Base-by-base conservation (phyloP, 129 eudicot species). In the Heracleum sosnowskyi region DNA sequence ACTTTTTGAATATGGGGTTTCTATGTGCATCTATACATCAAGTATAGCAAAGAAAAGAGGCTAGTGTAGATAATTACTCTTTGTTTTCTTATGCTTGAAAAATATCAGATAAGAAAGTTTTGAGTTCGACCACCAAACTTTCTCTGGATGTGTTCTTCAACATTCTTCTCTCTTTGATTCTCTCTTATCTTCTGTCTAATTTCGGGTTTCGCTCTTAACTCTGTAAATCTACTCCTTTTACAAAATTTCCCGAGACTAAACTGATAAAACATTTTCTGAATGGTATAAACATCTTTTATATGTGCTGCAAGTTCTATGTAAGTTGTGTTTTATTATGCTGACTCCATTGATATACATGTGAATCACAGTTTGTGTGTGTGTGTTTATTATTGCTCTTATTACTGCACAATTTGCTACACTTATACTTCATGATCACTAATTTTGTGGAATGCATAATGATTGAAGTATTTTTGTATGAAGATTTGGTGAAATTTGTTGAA, bases 401-500 rank as follows among this genome's bases (percentile, higher is more conserved):
- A 4, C 47, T 72, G 49, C 46, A 72, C 76, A 72, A 7, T 41
- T 71, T 37, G 75, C 68, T 60, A 10, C 16, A 17, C 45, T 20
- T 69, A 42, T 20, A 7, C 6, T 37, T 37, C 5, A 70, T 37
- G 49, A 22, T 22, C 5, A 37, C 10, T 20, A 34, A 72, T 18
- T 37, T 24, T 4, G 12, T 39, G 76, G 8, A 72, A 10, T 26
- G 31, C 5, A 10, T 24, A 1, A 22, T 72, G 8, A 72, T 72
- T 12, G n/a, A 60, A 53, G 13, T 18, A 0, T 13, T 77, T 28
- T 37, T 77, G 39, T 45, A 44, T 79, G 69, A 41, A 84, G 86
- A 72, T 34, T 73, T 87, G 37, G 84, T 87, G 36, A 77, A 44
- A 69, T 77, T 84, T 62, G 88, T 87, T 37, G 86, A 74, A 60